Evolutionary conservation across 768 basidiomycete species (phyloP).

Genomic region (Xerocomus spinulosus): DNA sequence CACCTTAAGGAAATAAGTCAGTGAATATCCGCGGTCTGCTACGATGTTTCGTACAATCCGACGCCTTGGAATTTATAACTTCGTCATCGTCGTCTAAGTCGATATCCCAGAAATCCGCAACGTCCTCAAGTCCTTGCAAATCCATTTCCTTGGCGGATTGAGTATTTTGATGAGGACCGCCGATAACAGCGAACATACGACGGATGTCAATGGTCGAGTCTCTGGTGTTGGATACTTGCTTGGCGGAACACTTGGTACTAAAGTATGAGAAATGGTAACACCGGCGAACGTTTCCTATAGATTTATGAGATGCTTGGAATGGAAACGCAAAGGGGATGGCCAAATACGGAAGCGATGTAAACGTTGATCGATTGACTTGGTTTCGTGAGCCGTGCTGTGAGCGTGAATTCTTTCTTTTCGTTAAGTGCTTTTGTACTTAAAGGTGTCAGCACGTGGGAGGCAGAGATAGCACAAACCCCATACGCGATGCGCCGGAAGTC

Average conservation of each 20-base stretch:
- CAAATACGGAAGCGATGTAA: conserved; percentile 55
- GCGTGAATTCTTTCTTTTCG: conserved; percentile 53
- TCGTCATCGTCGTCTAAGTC: conserved; percentile 32
- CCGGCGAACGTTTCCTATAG: conserved; percentile 74
- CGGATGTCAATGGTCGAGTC: conserved; percentile 62
- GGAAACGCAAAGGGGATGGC: conserved; percentile 2
- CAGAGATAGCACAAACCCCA: conserved; percentile 14
- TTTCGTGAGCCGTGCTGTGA: conserved; percentile 59
- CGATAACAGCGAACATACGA: conserved; percentile 37
- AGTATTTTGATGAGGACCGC: not conserved
- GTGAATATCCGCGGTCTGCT: conserved; percentile 8
- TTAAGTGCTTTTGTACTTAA: conserved; percentile 65
- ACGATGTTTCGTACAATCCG: conserved; percentile 34
- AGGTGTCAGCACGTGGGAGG: conserved; percentile 1
- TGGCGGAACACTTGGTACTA: conserved; percentile 53
- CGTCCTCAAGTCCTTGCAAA: conserved; percentile 60
- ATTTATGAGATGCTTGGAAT: conserved; percentile 11
- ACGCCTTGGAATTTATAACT: conserved; percentile 15
- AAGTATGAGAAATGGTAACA: conserved; percentile 44
- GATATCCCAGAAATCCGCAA: conserved; percentile 63
- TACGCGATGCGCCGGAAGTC: conserved; percentile 81
- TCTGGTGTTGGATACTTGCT: conserved; percentile 61
- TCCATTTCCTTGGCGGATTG: conserved; percentile 52
- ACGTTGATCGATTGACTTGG: conserved; percentile 69
- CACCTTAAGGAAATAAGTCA: conserved; percentile 1